Base-by-base conservation (phyloP, 2,329 filamentous ascomycete genomes). In the Calonectria hongkongensis region DNA sequence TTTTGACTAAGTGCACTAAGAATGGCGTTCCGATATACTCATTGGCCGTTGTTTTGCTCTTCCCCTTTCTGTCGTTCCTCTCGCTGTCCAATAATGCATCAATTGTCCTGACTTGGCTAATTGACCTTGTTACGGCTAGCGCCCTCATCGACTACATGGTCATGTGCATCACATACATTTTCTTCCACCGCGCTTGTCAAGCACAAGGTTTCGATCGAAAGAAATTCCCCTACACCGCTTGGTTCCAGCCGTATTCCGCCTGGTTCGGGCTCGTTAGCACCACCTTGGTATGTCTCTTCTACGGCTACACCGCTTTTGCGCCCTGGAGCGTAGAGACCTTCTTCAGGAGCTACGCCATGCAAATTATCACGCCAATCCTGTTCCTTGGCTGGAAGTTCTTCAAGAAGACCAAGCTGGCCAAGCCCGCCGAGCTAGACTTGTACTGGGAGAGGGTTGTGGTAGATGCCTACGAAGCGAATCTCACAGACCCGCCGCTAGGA, bases 141-240 rank as follows among this genome's bases (percentile, higher is more conserved):
- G 86, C 87, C 51, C 86, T 91, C 75, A 91, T 92, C 79, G 89
- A 91, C 83, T 93, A 90, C 81, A 87, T 92, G 73, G 86, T 89
- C 80, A 87, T 87, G 75, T 82, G 83, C 70, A 74, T 86, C 63
- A 86, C 85, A 25, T 89, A 86, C 77, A 75, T 87, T 45, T 83
- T 84, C 66, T 87, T 85, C 79, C 84, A 88, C 80, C 86, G 86
- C 36, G 91, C 90, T 47, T 86, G 88, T 72, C 82, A 86, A 73
- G 88, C 86, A 0, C 87, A 91, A 78, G 83, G 86, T 25, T 81
- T 88, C 70, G 86, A 88, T 79, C 88, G 91, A 64, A 83, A 80
- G 15, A 82, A 81, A 0, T 83, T 92, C 6, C 89, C 91, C 1
- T 92, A 92, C 82, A 85, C 80, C 43, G 91, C 88, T 18, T 88